These are phyloP conservation scores for Monosporozyma yasuniensis DNA, from an alignment of 805 yeast species.

Conservation along the genomic window DNA sequence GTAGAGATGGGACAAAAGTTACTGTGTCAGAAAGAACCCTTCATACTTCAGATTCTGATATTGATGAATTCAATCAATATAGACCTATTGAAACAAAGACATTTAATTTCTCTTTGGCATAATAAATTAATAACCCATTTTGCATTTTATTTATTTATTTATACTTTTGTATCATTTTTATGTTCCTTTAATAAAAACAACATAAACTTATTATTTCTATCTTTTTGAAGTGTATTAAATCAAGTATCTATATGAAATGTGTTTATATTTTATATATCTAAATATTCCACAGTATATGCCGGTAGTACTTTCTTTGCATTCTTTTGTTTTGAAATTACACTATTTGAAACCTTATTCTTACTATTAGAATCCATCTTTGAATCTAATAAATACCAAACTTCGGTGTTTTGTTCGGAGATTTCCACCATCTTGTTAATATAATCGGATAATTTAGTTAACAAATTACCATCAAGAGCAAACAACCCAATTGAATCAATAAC, in stretches of 20 bases:
- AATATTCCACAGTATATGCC: slow-evolving; percentile 25
- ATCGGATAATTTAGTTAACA: slow-evolving; percentile 17
- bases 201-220: too few species aligned
- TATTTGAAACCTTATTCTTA: background rate
- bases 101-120: slow-evolving; percentile 12
- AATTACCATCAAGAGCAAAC: slow-evolving; percentile 24
- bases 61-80: slow-evolving; percentile 9
- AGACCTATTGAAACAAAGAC: slow-evolving; percentile 18
- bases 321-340: slow-evolving; percentile 1
- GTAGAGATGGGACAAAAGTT: slow-evolving; percentile 37
- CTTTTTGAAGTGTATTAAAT: background rate
- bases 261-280: slow-evolving; percentile 14
- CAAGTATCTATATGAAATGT: background rate
- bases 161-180: too few species aligned
- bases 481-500: slow-evolving; percentile 30
- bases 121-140: background rate
- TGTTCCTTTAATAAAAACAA: background rate
- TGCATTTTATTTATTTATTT: background rate
- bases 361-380: slow-evolving; percentile 9
- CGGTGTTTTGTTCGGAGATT: slow-evolving; percentile 24
- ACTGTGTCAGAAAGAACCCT: slow-evolving; percentile 56
- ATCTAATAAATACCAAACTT: slow-evolving; percentile 25
- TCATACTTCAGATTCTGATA: slow-evolving; percentile 39
- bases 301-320: slow-evolving; percentile 11
- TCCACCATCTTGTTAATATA: slow-evolving; percentile 21